Evolutionary conservation across 1,139 yeast genomes (phyloP).

Genomic region (Candida pseudoviswanathii): DNA sequence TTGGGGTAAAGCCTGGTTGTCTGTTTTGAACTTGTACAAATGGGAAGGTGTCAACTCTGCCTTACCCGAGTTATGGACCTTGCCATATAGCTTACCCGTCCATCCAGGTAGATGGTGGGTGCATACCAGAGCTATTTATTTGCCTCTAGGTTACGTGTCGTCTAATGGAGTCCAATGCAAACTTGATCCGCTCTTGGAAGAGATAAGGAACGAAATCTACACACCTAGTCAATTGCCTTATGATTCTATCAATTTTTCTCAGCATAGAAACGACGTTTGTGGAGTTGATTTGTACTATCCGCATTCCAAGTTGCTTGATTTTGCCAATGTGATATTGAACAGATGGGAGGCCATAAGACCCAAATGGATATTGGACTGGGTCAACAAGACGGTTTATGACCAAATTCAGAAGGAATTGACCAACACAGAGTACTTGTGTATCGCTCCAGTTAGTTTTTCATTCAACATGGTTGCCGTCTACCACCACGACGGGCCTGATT

Average conservation of each 20-base stretch:
- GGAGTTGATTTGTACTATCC: constrained; percentile 95
- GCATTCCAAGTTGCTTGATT: constrained; percentile 68
- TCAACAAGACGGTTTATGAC: constrained; percentile 58
- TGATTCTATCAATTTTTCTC: constrained; percentile 64
- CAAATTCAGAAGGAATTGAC: constrained; percentile 71
- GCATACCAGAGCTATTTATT: constrained; percentile 90
- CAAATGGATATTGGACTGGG: constrained; percentile 59
- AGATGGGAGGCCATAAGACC: constrained; percentile 79
- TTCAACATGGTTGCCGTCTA: constrained; percentile 74
- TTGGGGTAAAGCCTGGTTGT: constrained; percentile 96
- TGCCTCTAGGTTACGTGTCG: constrained; percentile 83
- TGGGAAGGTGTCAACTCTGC: constrained; percentile 99
- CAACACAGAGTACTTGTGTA: constrained; percentile 81
- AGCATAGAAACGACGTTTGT: constrained; percentile 81
- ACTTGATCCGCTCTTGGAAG: constrained; percentile 62
- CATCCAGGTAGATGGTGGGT: constrained; percentile 99
- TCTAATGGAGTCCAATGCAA: constrained; percentile 58
- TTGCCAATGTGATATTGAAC: constrained; percentile 61
- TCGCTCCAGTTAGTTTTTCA: constrained; percentile 94
- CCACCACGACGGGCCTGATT: constrained; percentile 69
- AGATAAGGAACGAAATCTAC: constrained; percentile 78
- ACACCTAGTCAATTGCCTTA: constrained; percentile 51
- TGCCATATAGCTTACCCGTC: constrained; percentile 78
- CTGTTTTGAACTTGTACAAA: constrained; percentile 75
- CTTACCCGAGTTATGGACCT: constrained; percentile 91